Evolutionary conservation across 768 basidiomycete genomes (phyloP).

Genomic region (Boletus edulis): DNA sequence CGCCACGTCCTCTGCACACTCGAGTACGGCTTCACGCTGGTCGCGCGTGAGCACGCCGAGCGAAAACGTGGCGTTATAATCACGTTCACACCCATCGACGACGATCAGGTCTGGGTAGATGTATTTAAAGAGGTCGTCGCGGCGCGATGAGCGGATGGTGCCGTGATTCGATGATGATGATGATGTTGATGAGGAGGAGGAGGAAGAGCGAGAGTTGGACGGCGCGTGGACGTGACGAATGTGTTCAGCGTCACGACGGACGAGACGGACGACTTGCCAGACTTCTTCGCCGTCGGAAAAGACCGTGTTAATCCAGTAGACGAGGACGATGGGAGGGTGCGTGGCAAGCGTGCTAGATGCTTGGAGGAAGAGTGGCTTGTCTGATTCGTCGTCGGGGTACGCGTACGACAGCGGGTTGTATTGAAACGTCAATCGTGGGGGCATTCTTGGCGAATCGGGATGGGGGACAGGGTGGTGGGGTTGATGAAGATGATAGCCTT

Average conservation of each 20-base stretch:
- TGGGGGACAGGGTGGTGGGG: too few relatives aligned
- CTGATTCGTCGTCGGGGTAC: constrained; percentile 24
- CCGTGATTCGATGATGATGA: too few relatives aligned
- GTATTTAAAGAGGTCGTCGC: constrained; percentile 7
- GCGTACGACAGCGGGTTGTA: constrained; percentile 21
- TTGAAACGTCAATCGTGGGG: constrained; percentile 14
- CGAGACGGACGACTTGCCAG: constrained; percentile 29
- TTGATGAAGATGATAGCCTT: too few relatives aligned
- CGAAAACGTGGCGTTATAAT: constrained; percentile 8
- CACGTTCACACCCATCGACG: constrained; percentile 14
- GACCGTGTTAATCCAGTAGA: constrained; percentile 27
- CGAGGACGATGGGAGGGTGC: constrained; percentile 3
- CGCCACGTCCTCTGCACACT: constrained; percentile 25
- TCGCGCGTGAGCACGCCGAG: constrained; percentile 22
- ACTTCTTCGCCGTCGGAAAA: constrained; percentile 24
- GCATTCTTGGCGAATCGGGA: not conserved
- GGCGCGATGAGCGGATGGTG: too few relatives aligned
- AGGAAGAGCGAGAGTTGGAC: too few relatives aligned
- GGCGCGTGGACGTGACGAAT: too few relatives aligned
- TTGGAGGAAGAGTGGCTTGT: constrained; percentile 26
- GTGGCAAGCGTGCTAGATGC: constrained; percentile 6
- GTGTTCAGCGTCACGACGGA: not conserved
- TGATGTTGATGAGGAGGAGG: too few relatives aligned
- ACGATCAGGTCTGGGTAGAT: constrained; percentile 30
- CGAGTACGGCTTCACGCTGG: constrained; percentile 26